phyloP scores from a whole-genome alignment of 1,284 basidiomycete species.

The Heliocybe sulcata region DNA sequence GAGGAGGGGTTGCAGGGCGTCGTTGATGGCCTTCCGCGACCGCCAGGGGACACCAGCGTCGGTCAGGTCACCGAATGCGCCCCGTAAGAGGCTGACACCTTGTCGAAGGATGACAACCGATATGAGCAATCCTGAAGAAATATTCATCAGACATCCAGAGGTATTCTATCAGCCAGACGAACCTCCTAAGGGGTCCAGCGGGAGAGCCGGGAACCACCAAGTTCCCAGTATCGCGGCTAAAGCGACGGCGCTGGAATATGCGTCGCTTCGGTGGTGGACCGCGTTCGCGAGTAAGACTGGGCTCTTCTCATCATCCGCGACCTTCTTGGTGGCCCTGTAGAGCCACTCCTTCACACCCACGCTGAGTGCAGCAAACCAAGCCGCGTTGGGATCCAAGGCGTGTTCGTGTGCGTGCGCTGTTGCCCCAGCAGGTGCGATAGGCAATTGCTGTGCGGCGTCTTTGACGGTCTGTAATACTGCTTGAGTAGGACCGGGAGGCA shows the following conservation, averaged over 20 bases:
- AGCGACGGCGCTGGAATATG: conserved; percentile 84
- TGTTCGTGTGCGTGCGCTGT: conserved; percentile 54
- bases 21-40: conserved; percentile 46
- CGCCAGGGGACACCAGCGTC: conserved; percentile 73
- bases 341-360: conserved; percentile 90
- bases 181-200: conserved; percentile 94
- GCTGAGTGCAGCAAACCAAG: conserved; percentile 87
- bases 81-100: conserved; percentile 65
- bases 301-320: conserved; percentile 86
- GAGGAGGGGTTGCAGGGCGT: conserved; percentile 50
- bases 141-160: not conserved
- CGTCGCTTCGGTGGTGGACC: conserved; percentile 92
- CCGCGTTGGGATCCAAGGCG: conserved; percentile 88
- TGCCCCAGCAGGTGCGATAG: conserved; percentile 27
- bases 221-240: conserved; percentile 86
- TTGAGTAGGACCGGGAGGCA: conserved; percentile 56
- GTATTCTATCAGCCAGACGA: conserved; percentile 9
- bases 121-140: conserved; percentile 66
- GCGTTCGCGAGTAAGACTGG: conserved; percentile 91
- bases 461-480: conserved; percentile 52
- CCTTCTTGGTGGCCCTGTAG: conserved; percentile 80
- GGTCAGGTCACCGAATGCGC: conserved; percentile 78
- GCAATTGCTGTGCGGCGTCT: conserved; percentile 44
- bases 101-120: conserved; percentile 86
- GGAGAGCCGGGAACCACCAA: conserved; percentile 78